phyloP scores from a whole-genome alignment of 768 basidiomycete genomes.

The Artomyces pyxidatus region DNA sequence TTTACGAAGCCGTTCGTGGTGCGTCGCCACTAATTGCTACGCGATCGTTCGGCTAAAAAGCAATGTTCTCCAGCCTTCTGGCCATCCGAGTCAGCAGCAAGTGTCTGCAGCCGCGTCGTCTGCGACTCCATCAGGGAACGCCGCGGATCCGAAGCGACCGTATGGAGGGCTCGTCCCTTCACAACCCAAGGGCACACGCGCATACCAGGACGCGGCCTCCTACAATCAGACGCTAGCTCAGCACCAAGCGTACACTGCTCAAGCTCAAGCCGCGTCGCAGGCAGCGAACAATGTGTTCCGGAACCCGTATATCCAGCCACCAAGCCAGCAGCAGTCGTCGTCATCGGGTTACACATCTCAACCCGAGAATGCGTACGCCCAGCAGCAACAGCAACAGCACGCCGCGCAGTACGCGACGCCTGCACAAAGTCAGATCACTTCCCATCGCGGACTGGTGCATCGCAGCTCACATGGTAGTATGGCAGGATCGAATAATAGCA shows the following conservation, averaged over 20 bases:
- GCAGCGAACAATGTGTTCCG: slow-evolving; percentile 61
- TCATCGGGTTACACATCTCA: slow-evolving; percentile 24
- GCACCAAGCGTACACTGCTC: slow-evolving; percentile 89
- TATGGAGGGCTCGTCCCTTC: slow-evolving; percentile 90
- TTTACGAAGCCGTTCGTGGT: slow-evolving; percentile 82
- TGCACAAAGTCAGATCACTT: slow-evolving; percentile 23
- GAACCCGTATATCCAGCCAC: slow-evolving; percentile 70
- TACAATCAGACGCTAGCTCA: slow-evolving; percentile 94
- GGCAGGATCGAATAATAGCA: slow-evolving; percentile 19
- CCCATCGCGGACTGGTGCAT: slow-evolving; percentile 37
- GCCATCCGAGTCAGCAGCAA: slow-evolving; percentile 12
- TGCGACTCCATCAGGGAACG: slow-evolving; percentile 24
- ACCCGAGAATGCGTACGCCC: slow-evolving; percentile 16
- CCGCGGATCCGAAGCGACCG: slow-evolving; percentile 70
- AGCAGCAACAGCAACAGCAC: slow-evolving; percentile 15
- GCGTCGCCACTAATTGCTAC: slow-evolving; percentile 28
- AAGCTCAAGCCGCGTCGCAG: slow-evolving; percentile 68
- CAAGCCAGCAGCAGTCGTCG: slow-evolving; percentile 24
- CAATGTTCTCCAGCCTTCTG: slow-evolving; percentile 22
- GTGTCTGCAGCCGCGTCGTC: slow-evolving; percentile 21
- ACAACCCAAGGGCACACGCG: slow-evolving; percentile 77
- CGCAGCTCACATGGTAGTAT: slow-evolving; percentile 45
- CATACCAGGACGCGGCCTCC: slow-evolving; percentile 85
- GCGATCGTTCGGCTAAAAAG: no score
- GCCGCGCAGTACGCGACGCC: slow-evolving; percentile 18